Evolutionary conservation across 345 rosid genomes (phyloP), one percentile per base, ranked within the genome.

Genomic region (Mallotus nudiflorus): DNA sequence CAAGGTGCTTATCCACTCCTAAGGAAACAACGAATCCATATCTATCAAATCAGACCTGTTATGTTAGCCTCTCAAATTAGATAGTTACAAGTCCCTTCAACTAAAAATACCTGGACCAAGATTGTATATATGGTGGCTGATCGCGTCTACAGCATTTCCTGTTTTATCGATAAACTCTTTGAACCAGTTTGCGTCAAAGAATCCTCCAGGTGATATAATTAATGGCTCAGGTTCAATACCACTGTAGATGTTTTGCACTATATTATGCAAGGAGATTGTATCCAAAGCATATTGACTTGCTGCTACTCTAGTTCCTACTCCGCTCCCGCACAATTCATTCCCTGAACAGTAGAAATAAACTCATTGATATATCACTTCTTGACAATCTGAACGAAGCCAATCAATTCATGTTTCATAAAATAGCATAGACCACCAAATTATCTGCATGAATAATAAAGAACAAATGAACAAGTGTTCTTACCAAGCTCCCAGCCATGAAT

Each of bases 401-500:
- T 29, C 3, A 24, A 25, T 11, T 25, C 4, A 24, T 25, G 1
- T 28, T 24, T 54, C 1, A 54, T 33, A 6, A 54, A 14, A 45
- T 16, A 16, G 5, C 22, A n/a, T 4, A 42, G 13, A 42, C 46
- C 46, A 42, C 4, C 11, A 42, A 42, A 9, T 42, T 42, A n/a
- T n/a, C n/a, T 9, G 28, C 42, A 19, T 14, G 15, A 18, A 39
- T 44, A 9, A 52, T 2, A n/a, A 1, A 57, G 37, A 10, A 46
- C 31, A 19, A 44, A 57, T 28, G 12, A 29, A 49, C 18, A 3
- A 8, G 44, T 24, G 39, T 27, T 50, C 88, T 81, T 82, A 95
- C 97, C 98, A 0, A 95, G 90, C 85, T 95, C 99, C 96, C 94
- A 92, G 11, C 88, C 90, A 72, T 82, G 75, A 29, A 92, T 81